Conservation (phyloP, 1,284 basidiomycete genomes). For the Agaricales sp. region DNA sequence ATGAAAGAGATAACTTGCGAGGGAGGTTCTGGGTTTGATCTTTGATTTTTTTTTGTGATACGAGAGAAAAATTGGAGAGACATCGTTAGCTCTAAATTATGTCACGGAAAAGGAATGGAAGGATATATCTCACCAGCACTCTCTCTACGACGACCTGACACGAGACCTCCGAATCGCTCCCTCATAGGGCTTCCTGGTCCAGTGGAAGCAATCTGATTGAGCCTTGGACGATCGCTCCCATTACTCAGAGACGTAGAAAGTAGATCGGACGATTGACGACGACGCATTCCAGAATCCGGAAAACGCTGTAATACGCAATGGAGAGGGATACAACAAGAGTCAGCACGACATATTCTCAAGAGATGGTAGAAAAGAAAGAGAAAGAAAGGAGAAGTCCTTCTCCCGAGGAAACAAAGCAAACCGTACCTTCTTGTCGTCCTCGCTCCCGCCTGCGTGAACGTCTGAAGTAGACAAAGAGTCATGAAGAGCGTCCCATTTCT, state of each 20-base stretch:
- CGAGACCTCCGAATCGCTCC: conserved; percentile 52
- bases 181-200: conserved; percentile 46
- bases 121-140: conserved; percentile 40
- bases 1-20: conserved; percentile 63
- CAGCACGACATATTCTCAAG: conserved; percentile 12
- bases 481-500: conserved; percentile 70
- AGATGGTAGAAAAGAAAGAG: conserved; percentile 11
- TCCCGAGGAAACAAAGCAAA: conserved; percentile 9
- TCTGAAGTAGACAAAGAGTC: not conserved
- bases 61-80: conserved; percentile 20
- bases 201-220: conserved; percentile 34
- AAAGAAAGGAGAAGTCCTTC: conserved; percentile 12
- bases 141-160: conserved; percentile 46
- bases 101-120: conserved; percentile 6
- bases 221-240: conserved; percentile 46
- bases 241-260: conserved; percentile 39
- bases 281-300: conserved; percentile 72
- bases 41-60: too few relatives aligned
- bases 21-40: conserved; percentile 41
- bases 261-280: conserved; percentile 67
- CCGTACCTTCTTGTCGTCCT: conserved; percentile 82
- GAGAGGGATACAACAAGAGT: conserved; percentile 10
- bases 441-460: conserved; percentile 46
- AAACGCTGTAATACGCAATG: conserved; percentile 60
- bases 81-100: conserved; percentile 20